Conservation (phyloP, 202 grass and related monocot species). For the Sporobolus alterniflorus region DNA sequence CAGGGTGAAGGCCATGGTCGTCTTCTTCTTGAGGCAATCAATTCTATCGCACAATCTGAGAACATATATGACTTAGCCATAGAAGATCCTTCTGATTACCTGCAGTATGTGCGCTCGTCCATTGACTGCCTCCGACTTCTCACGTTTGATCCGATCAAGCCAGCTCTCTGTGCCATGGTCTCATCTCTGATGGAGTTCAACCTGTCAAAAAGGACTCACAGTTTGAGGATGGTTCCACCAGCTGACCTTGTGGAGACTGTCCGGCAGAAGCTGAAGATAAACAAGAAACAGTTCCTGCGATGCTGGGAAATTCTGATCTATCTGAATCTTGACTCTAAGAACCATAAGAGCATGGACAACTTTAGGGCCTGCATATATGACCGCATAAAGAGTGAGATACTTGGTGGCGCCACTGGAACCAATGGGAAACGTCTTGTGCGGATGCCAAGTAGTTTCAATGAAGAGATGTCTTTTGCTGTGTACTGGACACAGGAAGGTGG, state of each 20-base stretch:
- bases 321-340: slow-evolving; percentile 63
- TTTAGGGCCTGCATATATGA: slow-evolving; percentile 83
- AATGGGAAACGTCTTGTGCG: slow-evolving; percentile 69
- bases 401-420: slow-evolving; percentile 48
- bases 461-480: slow-evolving; percentile 72
- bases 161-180: slow-evolving; percentile 46
- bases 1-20: slow-evolving; percentile 85
- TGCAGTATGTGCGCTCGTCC: slow-evolving; percentile 81
- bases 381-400: slow-evolving; percentile 67
- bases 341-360: slow-evolving; percentile 66
- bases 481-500: slow-evolving; percentile 56
- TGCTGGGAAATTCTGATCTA: slow-evolving; percentile 94
- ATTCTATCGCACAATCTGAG: slow-evolving; percentile 75
- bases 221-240: slow-evolving; percentile 54
- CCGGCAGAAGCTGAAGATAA: slow-evolving; percentile 79
- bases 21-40: slow-evolving; percentile 76
- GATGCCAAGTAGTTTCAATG: slow-evolving; percentile 54
- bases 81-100: slow-evolving; percentile 94
- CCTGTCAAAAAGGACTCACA: slow-evolving; percentile 62
- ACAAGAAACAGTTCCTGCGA: slow-evolving; percentile 81
- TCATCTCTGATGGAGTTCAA: slow-evolving; percentile 69
- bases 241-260: slow-evolving; percentile 50
- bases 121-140: slow-evolving; percentile 80
- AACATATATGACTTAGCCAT: slow-evolving; percentile 84
- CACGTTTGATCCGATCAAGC: slow-evolving; percentile 65